Evolutionary conservation across 1,139 yeast species (phyloP), one percentile per base, ranked within the genome.

Genomic region (Tardiomyces blankii): DNA sequence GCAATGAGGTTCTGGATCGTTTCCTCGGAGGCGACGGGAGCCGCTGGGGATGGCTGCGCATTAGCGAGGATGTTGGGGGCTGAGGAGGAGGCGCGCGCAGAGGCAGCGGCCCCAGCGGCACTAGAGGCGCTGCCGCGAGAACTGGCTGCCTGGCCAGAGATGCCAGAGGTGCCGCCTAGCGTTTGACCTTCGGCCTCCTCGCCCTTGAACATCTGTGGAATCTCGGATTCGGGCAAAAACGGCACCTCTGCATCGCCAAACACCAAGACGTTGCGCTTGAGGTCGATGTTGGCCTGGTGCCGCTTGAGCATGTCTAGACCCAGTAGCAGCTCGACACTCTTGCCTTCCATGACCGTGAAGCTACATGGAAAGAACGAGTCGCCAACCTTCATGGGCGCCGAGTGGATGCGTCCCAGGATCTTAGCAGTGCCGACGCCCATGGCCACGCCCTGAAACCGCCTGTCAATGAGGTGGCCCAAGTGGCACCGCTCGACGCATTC

Each of bases 401-500:
- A 81, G 61, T 91, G 97, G 43, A 93, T 82, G 49, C 85, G 74
- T 4, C 98, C 99, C 30, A 79, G 64, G 46, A 87, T 85, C 51
- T 76, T 73, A 40, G 85, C 80, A 1, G 81, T 73, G 1, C 98
- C 99, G 5, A 91, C 97, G 33, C 98, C 99, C 51, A 77, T 69
- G 1, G 95, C 97, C 55, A 80, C 78, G 21, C 96, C 95, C 43
- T 71, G 72, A 62, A 82, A 87, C 51, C 96, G 70, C 49, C 67
- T 78, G 61, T 91, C 99, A n/a, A 91, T 78, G 46, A 88, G 67
- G 53, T 83, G 77, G 21, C 79, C 67, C 40, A 91, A 67, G 0
- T 86, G 85, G 46, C 91, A 78, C 48, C 70, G 68, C 52, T 82
- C 83, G 0, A 95, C 96, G 53, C 91, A 70, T 40, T 69, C 66